Conservation (phyloP, 306 rosid species). For the Sophora flavescens region DNA sequence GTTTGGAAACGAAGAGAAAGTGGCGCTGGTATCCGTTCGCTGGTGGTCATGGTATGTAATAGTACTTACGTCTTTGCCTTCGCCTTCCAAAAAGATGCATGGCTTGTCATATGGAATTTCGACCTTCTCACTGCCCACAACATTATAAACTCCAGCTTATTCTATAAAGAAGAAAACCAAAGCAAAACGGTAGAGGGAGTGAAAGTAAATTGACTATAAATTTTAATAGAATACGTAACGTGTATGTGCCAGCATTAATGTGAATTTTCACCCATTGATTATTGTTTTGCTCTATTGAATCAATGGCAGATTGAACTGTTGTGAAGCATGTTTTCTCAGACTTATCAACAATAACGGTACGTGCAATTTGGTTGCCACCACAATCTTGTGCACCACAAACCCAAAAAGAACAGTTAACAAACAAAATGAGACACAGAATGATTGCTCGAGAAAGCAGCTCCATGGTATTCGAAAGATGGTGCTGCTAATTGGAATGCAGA, state of each 20-base stretch:
- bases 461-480: background rate
- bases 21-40: slow-evolving; percentile 50
- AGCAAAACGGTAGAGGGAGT: background rate
- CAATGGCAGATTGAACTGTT: slow-evolving; percentile 59
- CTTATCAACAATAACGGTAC: slow-evolving; percentile 42
- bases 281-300: slow-evolving; percentile 40
- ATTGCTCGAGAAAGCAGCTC: background rate
- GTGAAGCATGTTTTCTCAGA: slow-evolving; percentile 36
- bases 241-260: slow-evolving; percentile 47
- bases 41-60: slow-evolving; percentile 44
- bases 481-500: background rate
- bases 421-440: background rate
- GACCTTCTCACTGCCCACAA: slow-evolving; percentile 53
- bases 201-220: no score
- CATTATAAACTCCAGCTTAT: background rate
- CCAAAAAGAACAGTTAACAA: background rate
- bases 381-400: background rate
- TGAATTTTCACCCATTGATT: slow-evolving; percentile 51
- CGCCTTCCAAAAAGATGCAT: slow-evolving; percentile 51
- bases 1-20: slow-evolving; percentile 47
- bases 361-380: background rate
- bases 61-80: slow-evolving; percentile 22
- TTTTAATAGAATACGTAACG: background rate
- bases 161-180: background rate
- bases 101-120: slow-evolving; percentile 32